Evolutionary conservation across 208 protist genomes (phyloP).

Genomic region (Wallacemonas rigidus): DNA sequence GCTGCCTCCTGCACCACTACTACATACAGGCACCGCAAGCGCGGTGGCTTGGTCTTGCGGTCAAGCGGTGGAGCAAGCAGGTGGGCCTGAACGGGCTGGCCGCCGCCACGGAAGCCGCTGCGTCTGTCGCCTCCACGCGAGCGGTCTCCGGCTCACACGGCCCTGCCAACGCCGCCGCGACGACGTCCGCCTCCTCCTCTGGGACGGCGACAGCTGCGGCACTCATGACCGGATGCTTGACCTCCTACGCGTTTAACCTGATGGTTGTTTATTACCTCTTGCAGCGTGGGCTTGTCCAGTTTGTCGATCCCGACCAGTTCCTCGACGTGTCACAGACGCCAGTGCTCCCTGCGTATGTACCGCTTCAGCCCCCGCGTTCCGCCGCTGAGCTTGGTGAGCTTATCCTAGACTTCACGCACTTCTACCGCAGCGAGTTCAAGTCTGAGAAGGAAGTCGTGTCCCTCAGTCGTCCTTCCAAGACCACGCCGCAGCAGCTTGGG

Average conservation of each 20-base stretch:
- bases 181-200: neutral
- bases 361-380: slow-evolving; percentile 28
- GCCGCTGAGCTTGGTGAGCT: slow-evolving; percentile 55
- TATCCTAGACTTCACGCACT: slow-evolving; percentile 75
- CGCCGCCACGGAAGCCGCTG: slow-evolving; percentile 16
- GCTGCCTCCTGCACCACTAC: slow-evolving; percentile 73
- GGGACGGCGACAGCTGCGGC: slow-evolving; percentile 3
- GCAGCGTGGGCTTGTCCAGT: slow-evolving; percentile 46
- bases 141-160: too few species aligned
- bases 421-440: slow-evolving; percentile 81
- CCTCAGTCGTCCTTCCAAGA: slow-evolving; percentile 51
- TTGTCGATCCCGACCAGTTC: slow-evolving; percentile 45
- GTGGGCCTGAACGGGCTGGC: slow-evolving; percentile 60
- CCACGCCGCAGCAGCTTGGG: slow-evolving; percentile 60
- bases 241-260: slow-evolving; percentile 89
- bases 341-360: slow-evolving; percentile 38
- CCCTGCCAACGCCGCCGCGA: too few species aligned
- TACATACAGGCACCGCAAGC: slow-evolving; percentile 58
- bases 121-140: neutral
- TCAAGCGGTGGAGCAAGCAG: slow-evolving; percentile 89
- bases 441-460: slow-evolving; percentile 63
- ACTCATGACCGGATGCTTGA: slow-evolving; percentile 71
- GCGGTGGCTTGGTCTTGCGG: slow-evolving; percentile 74
- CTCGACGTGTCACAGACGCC: slow-evolving; percentile 54
- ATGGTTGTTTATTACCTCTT: slow-evolving; percentile 88